Conservation (phyloP, 2,329 filamentous ascomycete genomes). For the Alternaria dauci region DNA sequence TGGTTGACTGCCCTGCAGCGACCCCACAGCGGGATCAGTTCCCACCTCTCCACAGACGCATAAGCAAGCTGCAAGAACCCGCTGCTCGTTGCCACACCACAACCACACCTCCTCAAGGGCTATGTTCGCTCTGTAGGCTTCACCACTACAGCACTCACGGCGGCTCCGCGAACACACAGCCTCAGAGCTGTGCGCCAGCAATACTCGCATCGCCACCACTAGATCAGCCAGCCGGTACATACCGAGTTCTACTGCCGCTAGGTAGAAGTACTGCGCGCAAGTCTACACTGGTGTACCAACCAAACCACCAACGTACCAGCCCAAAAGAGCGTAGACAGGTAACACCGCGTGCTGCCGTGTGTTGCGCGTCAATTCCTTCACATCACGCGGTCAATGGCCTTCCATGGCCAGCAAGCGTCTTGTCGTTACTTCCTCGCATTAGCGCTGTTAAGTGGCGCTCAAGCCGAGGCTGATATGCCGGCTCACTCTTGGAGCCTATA, state of each 20-base stretch:
- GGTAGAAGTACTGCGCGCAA: background rate
- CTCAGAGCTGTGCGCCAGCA: background rate
- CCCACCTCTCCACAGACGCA: slow-evolving; percentile 4
- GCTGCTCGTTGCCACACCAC: slow-evolving; percentile 14
- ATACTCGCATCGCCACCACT: background rate
- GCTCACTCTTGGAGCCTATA: background rate
- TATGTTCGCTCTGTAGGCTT: background rate
- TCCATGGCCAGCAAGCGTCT: background rate
- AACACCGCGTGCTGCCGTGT: slow-evolving; percentile 9
- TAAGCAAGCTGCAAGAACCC: slow-evolving; percentile 7
- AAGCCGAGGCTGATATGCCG: background rate
- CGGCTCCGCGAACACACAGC: background rate
- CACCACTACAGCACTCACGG: background rate
- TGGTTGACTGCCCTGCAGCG: slow-evolving; percentile 2
- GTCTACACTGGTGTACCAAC: background rate
- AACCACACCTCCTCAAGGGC: background rate
- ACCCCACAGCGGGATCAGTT: slow-evolving; percentile 1
- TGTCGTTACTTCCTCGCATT: background rate
- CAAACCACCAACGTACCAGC: background rate
- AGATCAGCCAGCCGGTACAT: background rate
- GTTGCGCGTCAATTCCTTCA: slow-evolving; percentile 13
- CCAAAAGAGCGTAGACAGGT: slow-evolving; percentile 1
- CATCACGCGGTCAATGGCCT: slow-evolving; percentile 6
- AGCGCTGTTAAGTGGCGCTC: background rate
- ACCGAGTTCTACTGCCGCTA: background rate